phyloP scores from a whole-genome alignment of 257 asterid species.

The Solanum sejunctum region DNA sequence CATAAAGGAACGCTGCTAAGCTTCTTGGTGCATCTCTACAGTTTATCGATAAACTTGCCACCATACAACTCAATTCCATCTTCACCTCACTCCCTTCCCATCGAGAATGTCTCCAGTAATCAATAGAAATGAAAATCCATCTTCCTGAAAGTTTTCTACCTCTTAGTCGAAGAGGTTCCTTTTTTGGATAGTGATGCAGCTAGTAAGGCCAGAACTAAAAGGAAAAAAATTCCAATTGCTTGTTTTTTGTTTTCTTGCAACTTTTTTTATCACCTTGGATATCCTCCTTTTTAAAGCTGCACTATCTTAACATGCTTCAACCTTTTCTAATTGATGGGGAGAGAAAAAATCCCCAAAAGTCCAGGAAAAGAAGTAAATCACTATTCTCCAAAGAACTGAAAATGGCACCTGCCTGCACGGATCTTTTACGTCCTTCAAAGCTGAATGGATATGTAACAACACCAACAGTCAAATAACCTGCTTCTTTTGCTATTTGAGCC shows the following conservation, averaged over 20 bases:
- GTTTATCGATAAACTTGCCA: neutral
- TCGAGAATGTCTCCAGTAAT: neutral
- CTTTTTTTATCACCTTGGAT: neutral
- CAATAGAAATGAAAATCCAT: neutral
- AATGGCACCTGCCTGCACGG: conserved; percentile 57
- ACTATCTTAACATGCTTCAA: neutral
- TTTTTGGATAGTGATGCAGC: neutral
- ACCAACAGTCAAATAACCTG: conserved; percentile 95
- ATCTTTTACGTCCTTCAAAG: conserved; percentile 95
- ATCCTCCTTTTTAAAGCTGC: neutral
- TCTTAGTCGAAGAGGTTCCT: neutral
- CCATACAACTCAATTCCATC: neutral
- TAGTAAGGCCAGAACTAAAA: neutral
- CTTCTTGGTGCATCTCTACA: neutral
- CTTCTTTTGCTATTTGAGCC: conserved; percentile 88
- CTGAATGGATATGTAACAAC: conserved; percentile 96
- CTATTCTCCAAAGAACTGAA: neutral
- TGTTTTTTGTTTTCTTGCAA: neutral
- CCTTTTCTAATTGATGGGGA: neutral
- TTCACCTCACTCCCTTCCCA: neutral
- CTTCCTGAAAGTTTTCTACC: neutral
- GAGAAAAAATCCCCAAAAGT: neutral
- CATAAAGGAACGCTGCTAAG: neutral
- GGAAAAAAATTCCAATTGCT: neutral
- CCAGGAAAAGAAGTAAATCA: neutral